Percentiles rank a stretch among this genome's conserved stretches.
Conservation (phyloP, 2,329 filamentous ascomycete species). For the Arthrobotrys iridis region DNA sequence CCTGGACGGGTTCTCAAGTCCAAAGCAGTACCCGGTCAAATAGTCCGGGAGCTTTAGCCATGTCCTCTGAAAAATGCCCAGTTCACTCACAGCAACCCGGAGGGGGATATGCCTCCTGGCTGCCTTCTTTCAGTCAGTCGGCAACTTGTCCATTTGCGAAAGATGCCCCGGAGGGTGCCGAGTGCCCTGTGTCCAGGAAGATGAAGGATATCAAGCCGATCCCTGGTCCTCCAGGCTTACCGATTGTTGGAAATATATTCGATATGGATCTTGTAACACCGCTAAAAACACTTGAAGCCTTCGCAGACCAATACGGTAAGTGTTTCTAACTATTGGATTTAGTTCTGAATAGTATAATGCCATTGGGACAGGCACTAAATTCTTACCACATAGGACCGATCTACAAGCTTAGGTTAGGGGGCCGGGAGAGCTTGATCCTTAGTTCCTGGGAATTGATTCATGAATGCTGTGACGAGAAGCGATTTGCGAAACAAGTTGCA, state of each 20-base stretch:
- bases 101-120: slow-evolving; percentile 29
- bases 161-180: slow-evolving; percentile 29
- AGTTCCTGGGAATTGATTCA: slow-evolving; percentile 69
- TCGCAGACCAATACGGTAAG: slow-evolving; percentile 74
- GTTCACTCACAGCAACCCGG: slow-evolving; percentile 23
- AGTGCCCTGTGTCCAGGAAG: slow-evolving; percentile 27
- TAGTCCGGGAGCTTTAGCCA: not conserved
- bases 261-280: slow-evolving; percentile 72
- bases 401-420: slow-evolving; percentile 68
- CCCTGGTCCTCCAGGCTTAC: slow-evolving; percentile 72
- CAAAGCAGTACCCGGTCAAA: not conserved
- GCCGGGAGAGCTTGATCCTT: slow-evolving; percentile 66
- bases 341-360: not conserved
- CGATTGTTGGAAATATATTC: slow-evolving; percentile 72
- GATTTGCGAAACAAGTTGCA: slow-evolving; percentile 71
- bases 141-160: slow-evolving; percentile 46
- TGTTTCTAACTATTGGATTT: slow-evolving; percentile 7
- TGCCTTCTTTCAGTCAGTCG: slow-evolving; percentile 39
- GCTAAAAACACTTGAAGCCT: slow-evolving; percentile 66
- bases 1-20: too few species aligned
- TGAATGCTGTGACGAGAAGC: slow-evolving; percentile 72
- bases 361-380: slow-evolving; percentile 54
- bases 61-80: slow-evolving; percentile 41
- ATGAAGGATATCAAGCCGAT: slow-evolving; percentile 63
- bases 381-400: slow-evolving; percentile 68